Evolutionary conservation across 2,329 filamentous ascomycete species (phyloP).

Genomic region (Emergomyces pasteurianus): DNA sequence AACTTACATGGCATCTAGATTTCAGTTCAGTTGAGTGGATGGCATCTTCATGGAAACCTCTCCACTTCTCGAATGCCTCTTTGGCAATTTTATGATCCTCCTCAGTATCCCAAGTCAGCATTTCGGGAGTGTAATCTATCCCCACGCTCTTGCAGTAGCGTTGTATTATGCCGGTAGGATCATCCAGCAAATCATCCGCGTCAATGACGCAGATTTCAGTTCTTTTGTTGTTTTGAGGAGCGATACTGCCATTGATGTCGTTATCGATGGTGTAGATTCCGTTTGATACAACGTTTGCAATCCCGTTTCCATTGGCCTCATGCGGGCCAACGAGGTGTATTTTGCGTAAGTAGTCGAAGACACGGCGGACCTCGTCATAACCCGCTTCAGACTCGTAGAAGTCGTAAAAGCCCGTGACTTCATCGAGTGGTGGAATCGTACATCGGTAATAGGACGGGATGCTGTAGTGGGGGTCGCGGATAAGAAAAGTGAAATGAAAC

Average conservation of each 20-base stretch:
- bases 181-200: slow-evolving; percentile 84
- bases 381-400: slow-evolving; percentile 85
- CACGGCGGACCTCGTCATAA: slow-evolving; percentile 71
- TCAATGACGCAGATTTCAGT: slow-evolving; percentile 76
- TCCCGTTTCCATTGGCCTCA: slow-evolving; percentile 35
- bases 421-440: slow-evolving; percentile 74
- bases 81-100: slow-evolving; percentile 58
- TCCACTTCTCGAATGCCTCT: slow-evolving; percentile 88
- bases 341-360: slow-evolving; percentile 73
- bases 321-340: slow-evolving; percentile 59
- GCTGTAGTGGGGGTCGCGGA: slow-evolving; percentile 83
- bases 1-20: slow-evolving; percentile 39
- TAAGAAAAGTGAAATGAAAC: slow-evolving; percentile 94
- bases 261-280: slow-evolving; percentile 17
- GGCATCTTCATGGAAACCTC: slow-evolving; percentile 91
- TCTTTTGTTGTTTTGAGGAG: slow-evolving; percentile 11
- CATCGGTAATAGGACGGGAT: slow-evolving; percentile 94
- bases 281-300: slow-evolving; percentile 19
- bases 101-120: slow-evolving; percentile 75
- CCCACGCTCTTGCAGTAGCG: slow-evolving; percentile 74
- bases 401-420: slow-evolving; percentile 70
- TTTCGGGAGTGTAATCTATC: slow-evolving; percentile 59
- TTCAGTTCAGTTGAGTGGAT: slow-evolving; percentile 69
- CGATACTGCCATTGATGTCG: slow-evolving; percentile 12
- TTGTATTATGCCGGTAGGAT: slow-evolving; percentile 62